Base-by-base conservation (phyloP, 2,329 filamentous ascomycete genomes). In the Claviceps sorghi region DNA sequence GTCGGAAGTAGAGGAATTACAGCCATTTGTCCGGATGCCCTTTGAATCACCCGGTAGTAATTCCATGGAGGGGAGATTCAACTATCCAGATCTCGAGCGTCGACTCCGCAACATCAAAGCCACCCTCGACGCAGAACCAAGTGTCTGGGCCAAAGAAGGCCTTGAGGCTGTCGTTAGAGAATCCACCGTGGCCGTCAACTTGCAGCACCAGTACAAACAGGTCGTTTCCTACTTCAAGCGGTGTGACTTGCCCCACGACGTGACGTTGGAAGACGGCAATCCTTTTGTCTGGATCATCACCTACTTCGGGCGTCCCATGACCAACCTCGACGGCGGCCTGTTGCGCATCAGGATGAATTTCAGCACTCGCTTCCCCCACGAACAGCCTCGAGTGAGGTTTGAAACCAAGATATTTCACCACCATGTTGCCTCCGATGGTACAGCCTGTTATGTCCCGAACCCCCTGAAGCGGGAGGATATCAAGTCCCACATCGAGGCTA, bases 301-400 rank as follows among this genome's bases (percentile, higher is more conserved):
- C 1, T 90, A 95, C 64, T 94, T 96, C 64, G 93, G 93, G 29
- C 80, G 84, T 52, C 88, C 89, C 0, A 94, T 93, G 84, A 95
- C 89, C 6, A 89, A 95, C 59, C 78, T 97, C 2, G 91, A 97
- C 60, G 91, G 90, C 17, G 89, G 91, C 2, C 78, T 97, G 55
- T 91, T 97, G 71, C 80, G 80, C 55, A 84, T 96, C 65, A 84
- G 77, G 60, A 74, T 97, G 52, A 75, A 75, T 61, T 83, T 97
- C 61, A 95, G 88, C 60, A 83, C 88, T 6, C 79, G 81, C 6
- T 97, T 96, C 62, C 93, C 93, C 0, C 80, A 87, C 42, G 87
- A 94, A 59, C 88, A 95, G 60, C 93, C 91, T 26, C 82, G 91
- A 36, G 84, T 90, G 52, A 82, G 77, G 56, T 83, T 96, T 57